Evolutionary conservation across 306 rosid genomes (phyloP).

Genomic region (Lithocarpus polystachyus): DNA sequence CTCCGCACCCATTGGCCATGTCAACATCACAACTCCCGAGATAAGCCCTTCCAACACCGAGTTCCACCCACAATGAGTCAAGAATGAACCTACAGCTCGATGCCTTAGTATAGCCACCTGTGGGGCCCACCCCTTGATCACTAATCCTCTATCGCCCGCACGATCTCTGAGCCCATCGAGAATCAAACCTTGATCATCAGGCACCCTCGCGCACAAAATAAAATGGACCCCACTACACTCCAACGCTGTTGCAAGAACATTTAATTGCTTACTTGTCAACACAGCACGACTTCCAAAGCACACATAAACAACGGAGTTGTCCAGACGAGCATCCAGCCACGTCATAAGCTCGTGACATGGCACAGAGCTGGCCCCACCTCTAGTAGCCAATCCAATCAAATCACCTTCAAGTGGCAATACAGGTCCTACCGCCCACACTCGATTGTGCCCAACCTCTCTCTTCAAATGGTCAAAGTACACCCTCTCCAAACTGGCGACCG

Average conservation of each 20-base stretch:
- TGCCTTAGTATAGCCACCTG: constrained; percentile 38
- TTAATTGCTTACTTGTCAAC: constrained; percentile 29
- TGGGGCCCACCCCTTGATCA: constrained; percentile 53
- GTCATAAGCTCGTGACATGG: constrained; percentile 3
- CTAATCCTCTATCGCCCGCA: constrained; percentile 13
- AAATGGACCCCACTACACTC: constrained; percentile 38
- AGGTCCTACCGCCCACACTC: constrained; percentile 53
- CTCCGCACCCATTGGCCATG: constrained; percentile 58
- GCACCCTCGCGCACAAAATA: neutral
- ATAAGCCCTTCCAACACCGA: constrained; percentile 44
- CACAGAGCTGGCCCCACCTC: constrained; percentile 38
- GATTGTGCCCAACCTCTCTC: constrained; percentile 23
- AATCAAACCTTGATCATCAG: constrained; percentile 1
- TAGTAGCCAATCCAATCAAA: neutral
- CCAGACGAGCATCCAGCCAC: constrained; percentile 29
- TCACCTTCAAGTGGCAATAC: neutral
- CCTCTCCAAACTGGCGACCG: constrained; percentile 32
- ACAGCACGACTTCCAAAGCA: constrained; percentile 48
- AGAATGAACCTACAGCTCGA: constrained; percentile 40
- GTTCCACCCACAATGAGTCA: constrained; percentile 66
- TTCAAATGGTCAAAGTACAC: constrained; percentile 29
- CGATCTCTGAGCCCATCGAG: constrained; percentile 20
- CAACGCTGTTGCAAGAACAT: constrained; percentile 19
- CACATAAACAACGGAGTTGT: constrained; percentile 33
- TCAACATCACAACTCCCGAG: constrained; percentile 42